These are phyloP conservation scores for Dictyostelium purpureum DNA, from an alignment of 78 protist genomes.

Conservation along the genomic window DNA sequence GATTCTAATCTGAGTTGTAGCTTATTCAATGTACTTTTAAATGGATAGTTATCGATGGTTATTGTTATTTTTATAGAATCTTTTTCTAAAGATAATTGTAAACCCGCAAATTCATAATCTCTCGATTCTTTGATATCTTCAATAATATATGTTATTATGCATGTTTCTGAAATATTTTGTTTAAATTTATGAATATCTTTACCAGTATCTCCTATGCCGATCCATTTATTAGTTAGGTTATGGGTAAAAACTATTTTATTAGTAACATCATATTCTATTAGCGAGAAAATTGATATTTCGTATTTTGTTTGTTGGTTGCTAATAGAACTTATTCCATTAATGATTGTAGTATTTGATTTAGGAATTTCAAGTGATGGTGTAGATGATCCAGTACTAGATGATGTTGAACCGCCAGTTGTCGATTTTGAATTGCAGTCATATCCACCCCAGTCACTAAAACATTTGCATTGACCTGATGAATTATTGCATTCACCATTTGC, in stretches of 20 bases:
- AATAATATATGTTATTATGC: background rate
- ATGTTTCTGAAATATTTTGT: background rate
- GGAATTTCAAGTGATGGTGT: too few relatives aligned
- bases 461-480: background rate
- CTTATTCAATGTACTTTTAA: background rate
- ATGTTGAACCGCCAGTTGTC: background rate
- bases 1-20: background rate
- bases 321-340: background rate
- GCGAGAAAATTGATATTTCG: background rate
- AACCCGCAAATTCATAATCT: background rate
- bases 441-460: background rate
- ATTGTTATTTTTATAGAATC: background rate
- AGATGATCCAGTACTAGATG: background rate
- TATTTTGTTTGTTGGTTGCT: background rate
- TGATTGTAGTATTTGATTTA: too few relatives aligned
- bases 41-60: background rate
- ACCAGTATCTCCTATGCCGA: background rate
- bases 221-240: background rate
- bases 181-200: background rate
- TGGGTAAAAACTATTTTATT: background rate
- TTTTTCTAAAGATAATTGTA: conserved; percentile 1
- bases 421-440: background rate
- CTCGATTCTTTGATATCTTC: background rate
- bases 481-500: background rate
- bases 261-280: background rate